Evolutionary conservation across 2,329 filamentous ascomycete species (phyloP).

Genomic region (Talaromyces verruculosus): DNA sequence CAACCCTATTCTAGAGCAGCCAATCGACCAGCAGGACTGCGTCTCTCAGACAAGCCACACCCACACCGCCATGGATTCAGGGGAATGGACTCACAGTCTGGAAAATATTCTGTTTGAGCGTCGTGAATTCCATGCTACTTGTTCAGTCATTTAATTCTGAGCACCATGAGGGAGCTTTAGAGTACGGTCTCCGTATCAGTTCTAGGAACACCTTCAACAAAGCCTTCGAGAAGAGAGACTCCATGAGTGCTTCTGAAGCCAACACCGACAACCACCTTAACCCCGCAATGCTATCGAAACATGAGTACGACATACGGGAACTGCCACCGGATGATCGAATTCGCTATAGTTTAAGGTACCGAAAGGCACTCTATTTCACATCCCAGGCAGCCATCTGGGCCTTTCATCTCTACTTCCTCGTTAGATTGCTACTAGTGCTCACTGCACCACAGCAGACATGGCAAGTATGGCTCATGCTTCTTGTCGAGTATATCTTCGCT

Average conservation of each 20-base stretch:
- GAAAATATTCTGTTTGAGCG: not conserved
- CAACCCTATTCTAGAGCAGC: not conserved
- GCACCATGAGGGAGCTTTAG: not conserved
- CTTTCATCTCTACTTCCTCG: constrained; percentile 24
- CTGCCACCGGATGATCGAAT: constrained; percentile 3
- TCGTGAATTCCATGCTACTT: not conserved
- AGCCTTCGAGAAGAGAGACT: not conserved
- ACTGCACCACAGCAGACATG: constrained; percentile 23
- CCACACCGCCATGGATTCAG: constrained; percentile 6
- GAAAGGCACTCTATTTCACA: constrained; percentile 1
- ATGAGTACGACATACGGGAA: constrained; percentile 5
- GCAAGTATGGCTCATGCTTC: constrained; percentile 32
- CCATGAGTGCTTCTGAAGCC: not conserved
- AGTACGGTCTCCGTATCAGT: not conserved
- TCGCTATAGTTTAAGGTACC: constrained; percentile 1
- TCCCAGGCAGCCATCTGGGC: not conserved
- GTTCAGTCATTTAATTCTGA: not conserved
- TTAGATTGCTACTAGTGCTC: constrained; percentile 25
- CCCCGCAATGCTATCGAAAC: constrained; percentile 4
- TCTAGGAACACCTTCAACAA: not conserved
- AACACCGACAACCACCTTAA: not conserved
- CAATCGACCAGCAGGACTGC: not conserved
- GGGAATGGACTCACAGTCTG: not conserved
- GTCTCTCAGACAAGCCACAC: constrained; percentile 7
- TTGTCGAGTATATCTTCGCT: constrained; percentile 29